phyloP scores from a whole-genome alignment of 306 rosid species.

The Trifolium subterraneum region DNA sequence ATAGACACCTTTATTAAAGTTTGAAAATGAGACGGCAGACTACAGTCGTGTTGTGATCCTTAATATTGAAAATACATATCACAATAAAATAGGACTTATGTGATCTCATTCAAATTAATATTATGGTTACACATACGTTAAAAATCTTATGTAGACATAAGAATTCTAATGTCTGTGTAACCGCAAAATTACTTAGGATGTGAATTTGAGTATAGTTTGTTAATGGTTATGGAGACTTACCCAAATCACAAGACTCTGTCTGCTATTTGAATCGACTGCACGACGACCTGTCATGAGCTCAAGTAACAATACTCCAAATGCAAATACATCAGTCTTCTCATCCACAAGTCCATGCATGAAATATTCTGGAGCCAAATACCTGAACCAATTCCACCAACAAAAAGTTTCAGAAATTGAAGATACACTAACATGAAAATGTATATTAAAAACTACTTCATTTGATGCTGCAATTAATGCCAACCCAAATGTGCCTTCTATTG shows the following conservation, averaged over 20 bases:
- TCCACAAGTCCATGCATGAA: slow-evolving; percentile 96
- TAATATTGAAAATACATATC: too few relatives aligned
- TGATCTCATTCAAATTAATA: too few relatives aligned
- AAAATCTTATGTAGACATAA: too few relatives aligned
- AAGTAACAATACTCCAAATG: slow-evolving; percentile 81
- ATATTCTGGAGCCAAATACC: slow-evolving; percentile 95
- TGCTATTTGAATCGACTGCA: slow-evolving; percentile 79
- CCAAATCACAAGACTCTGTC: slow-evolving; percentile 92
- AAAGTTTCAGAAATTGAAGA: slow-evolving; percentile 14
- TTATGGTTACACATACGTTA: too few relatives aligned
- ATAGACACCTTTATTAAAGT: too few relatives aligned
- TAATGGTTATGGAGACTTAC: slow-evolving; percentile 46
- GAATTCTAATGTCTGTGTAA: too few relatives aligned
- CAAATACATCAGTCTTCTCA: slow-evolving; percentile 92
- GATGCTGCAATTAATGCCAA: slow-evolving; percentile 45
- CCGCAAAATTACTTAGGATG: too few relatives aligned
- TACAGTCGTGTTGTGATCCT: too few relatives aligned
- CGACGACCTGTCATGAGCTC: slow-evolving; percentile 96
- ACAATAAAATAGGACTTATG: too few relatives aligned
- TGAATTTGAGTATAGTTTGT: background rate
- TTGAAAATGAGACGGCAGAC: too few relatives aligned
- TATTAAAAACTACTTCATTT: background rate
- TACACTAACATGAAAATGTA: slow-evolving; percentile 3
- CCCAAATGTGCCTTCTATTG: slow-evolving; percentile 99
- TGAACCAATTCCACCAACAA: slow-evolving; percentile 40